phyloP scores from a whole-genome alignment of 129 eudicot species.

The Helichrysum umbraculigerum region DNA sequence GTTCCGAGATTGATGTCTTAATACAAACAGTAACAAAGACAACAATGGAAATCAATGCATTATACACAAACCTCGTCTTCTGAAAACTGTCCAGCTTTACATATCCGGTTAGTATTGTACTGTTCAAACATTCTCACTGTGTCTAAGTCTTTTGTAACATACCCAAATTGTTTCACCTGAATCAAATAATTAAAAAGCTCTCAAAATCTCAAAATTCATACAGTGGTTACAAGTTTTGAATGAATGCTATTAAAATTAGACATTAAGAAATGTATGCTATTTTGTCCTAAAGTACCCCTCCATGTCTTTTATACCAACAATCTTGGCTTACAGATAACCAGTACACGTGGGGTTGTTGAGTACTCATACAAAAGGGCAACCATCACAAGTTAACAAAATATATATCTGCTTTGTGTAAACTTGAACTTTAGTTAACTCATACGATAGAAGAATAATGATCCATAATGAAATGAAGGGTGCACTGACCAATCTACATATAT shows the following conservation, averaged over 20 bases:
- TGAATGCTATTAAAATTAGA: no score
- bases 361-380: background rate
- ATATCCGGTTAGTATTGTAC: no score
- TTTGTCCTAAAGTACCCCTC: background rate
- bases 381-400: background rate
- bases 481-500: conserved; percentile 91
- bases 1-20: conserved; percentile 12
- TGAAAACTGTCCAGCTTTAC: conserved; percentile 74
- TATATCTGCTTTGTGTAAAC: background rate
- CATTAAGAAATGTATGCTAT: background rate
- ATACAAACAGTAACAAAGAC: background rate
- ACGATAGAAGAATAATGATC: background rate
- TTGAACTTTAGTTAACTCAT: background rate
- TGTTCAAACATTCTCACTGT: no score
- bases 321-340: background rate
- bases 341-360: no score
- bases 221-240: no score
- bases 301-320: background rate
- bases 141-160: no score
- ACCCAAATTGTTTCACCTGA: no score
- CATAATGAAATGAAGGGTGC: conserved; percentile 6
- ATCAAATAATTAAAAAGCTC: no score
- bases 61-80: conserved; percentile 61
- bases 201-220: no score
- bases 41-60: conserved; percentile 6